These are phyloP conservation scores for Saccharomycopsis javanensis DNA, from an alignment of 805 yeast species.

Conservation along the genomic window DNA sequence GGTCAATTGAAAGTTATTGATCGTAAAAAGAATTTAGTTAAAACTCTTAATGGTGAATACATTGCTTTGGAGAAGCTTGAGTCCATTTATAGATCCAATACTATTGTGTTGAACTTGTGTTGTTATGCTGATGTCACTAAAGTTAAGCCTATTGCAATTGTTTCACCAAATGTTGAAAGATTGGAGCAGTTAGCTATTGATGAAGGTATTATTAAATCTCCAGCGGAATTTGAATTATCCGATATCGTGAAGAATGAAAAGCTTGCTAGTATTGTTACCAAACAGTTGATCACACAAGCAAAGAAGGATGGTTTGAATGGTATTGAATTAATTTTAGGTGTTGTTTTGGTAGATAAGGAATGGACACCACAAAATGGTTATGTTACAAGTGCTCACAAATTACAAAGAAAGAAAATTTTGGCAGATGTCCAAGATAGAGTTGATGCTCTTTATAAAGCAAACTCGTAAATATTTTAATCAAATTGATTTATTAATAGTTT, in stretches of 20 bases:
- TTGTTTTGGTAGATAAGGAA: slow-evolving; percentile 74
- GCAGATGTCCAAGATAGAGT: slow-evolving; percentile 57
- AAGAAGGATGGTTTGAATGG: slow-evolving; percentile 72
- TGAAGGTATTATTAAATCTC: slow-evolving; percentile 38
- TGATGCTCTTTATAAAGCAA: slow-evolving; percentile 44
- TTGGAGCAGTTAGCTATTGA: slow-evolving; percentile 52
- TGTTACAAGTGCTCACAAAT: slow-evolving; percentile 91
- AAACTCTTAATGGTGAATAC: slow-evolving; percentile 94
- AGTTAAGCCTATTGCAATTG: slow-evolving; percentile 87
- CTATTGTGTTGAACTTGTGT: slow-evolving; percentile 70
- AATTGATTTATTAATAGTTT: neutral
- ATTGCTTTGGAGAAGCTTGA: slow-evolving; percentile 94
- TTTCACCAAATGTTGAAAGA: slow-evolving; percentile 68
- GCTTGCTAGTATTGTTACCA: slow-evolving; percentile 43
- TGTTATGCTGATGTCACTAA: slow-evolving; percentile 84
- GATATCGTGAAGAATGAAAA: slow-evolving; percentile 46
- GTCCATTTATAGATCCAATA: slow-evolving; percentile 77
- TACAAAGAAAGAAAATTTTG: slow-evolving; percentile 86
- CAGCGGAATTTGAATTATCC: slow-evolving; percentile 34
- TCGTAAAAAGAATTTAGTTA: slow-evolving; percentile 91
- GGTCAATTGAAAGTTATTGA: slow-evolving; percentile 83
- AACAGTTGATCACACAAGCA: slow-evolving; percentile 64
- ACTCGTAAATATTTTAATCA: neutral
- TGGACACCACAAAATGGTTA: slow-evolving; percentile 97
- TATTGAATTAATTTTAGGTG: slow-evolving; percentile 74